Percentiles rank a stretch among this genome's conserved stretches.
Conservation (phyloP, 345 rosid species). For the Acer saccharum region DNA sequence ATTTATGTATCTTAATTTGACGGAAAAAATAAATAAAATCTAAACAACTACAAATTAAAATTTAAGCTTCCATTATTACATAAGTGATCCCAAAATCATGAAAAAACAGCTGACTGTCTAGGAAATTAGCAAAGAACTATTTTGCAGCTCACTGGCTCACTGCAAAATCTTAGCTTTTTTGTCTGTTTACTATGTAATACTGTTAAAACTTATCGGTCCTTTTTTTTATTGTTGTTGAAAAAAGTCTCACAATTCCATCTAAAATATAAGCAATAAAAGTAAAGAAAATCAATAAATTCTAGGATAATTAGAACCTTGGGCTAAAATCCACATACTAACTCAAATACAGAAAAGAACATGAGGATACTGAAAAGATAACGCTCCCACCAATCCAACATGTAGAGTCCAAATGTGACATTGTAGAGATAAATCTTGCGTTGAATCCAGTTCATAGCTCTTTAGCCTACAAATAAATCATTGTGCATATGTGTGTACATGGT, state of each 20-base stretch:
- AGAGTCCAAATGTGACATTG: constrained; percentile 96
- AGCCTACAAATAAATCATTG: constrained; percentile 14
- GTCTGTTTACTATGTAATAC: background rate
- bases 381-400: constrained; percentile 99
- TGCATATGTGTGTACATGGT: background rate
- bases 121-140: background rate
- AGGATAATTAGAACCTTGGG: background rate
- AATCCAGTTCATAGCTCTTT: constrained; percentile 80
- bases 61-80: background rate
- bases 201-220: background rate
- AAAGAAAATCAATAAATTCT: background rate
- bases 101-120: background rate
- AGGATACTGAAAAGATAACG: constrained; percentile 98
- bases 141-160: background rate
- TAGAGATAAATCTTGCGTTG: constrained; percentile 95
- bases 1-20: background rate
- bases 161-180: background rate
- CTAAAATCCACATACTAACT: background rate
- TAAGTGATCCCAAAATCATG: background rate
- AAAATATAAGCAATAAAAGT: background rate
- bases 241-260: background rate
- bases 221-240: background rate
- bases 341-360: constrained; percentile 2
- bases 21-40: background rate
- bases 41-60: background rate